A percentile compares a stretch with the other conserved stretches of the same genome.
Conservation (phyloP, 108 stramenopile genomes). For the Seminavis robusta region DNA sequence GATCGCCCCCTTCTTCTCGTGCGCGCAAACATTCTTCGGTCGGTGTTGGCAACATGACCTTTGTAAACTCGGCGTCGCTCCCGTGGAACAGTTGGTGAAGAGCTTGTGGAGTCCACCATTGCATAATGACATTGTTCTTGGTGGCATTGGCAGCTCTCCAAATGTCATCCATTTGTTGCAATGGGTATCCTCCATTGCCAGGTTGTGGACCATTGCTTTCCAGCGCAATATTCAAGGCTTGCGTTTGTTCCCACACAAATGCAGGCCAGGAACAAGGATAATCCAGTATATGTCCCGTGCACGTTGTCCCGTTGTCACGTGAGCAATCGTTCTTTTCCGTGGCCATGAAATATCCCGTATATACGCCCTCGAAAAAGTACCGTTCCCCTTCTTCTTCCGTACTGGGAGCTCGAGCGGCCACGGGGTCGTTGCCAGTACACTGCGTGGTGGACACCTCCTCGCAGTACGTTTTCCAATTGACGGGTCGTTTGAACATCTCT, state of each 20-base stretch:
- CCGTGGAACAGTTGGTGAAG: constrained; percentile 12
- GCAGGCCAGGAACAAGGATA: constrained; percentile 15
- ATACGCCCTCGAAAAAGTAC: constrained; percentile 12
- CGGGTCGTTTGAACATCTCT: constrained; percentile 15
- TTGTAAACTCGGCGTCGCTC: constrained; percentile 24
- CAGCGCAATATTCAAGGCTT: constrained; percentile 7
- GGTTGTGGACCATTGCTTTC: constrained; percentile 2
- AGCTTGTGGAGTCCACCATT: constrained; percentile 24
- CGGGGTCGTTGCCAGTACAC: constrained; percentile 2
- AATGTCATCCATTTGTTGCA: constrained; percentile 4
- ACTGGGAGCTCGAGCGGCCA: constrained; percentile 6
- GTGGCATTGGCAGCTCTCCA: constrained; percentile 14
- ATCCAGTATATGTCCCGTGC: constrained; percentile 28
- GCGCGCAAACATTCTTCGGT: constrained; percentile 15
- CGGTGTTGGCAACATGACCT: constrained; percentile 13
- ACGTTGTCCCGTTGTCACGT: constrained; percentile 2
- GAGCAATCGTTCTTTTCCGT: constrained; percentile 39
- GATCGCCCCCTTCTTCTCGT: not conserved
- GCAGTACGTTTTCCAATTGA: constrained; percentile 21
- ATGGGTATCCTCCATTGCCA: constrained; percentile 6
- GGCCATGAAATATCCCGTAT: constrained; percentile 30
- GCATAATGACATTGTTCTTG: constrained; percentile 9
- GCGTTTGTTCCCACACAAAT: not conserved
- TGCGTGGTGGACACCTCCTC: not conserved
- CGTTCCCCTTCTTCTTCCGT: constrained; percentile 4